A percentile compares a stretch with the other conserved stretches of the same genome.
phyloP scores from a whole-genome alignment of 371 early-diverging fungal species.

The Entomophthora muscae region DNA sequence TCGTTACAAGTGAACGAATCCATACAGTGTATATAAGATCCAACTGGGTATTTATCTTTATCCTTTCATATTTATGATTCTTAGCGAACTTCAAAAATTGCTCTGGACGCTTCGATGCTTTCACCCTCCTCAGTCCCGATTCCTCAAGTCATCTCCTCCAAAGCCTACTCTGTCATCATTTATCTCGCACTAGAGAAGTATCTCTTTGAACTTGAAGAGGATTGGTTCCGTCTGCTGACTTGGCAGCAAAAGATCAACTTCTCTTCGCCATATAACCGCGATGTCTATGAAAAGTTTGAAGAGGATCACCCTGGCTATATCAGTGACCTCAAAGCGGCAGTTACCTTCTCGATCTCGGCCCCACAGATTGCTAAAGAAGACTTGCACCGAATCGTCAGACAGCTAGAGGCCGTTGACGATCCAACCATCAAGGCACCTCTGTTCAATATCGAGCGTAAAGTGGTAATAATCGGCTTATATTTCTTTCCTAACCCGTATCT shows the following conservation, averaged over 20 bases:
- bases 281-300: constrained; percentile 1
- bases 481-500: background rate
- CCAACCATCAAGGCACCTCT: background rate
- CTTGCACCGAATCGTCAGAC: background rate
- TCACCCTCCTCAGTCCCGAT: background rate
- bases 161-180: constrained; percentile 3
- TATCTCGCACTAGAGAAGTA: constrained; percentile 8
- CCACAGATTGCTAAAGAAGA: constrained; percentile 1
- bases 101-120: constrained; percentile 3
- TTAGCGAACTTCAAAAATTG: background rate
- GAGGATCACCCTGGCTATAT: background rate
- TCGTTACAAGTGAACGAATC: background rate
- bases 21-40: constrained; percentile 6
- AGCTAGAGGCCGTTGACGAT: constrained; percentile 1
- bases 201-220: constrained; percentile 5
- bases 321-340: background rate
- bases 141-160: background rate
- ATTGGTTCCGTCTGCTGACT: background rate
- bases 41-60: background rate
- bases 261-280: background rate
- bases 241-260: constrained; percentile 7
- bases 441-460: background rate
- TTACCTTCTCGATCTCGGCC: background rate
- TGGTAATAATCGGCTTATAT: background rate
- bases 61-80: background rate